These are phyloP conservation scores for Cystobasidiaceae sp. DNA, from an alignment of 1,284 basidiomycete species.

Conservation along the genomic window DNA sequence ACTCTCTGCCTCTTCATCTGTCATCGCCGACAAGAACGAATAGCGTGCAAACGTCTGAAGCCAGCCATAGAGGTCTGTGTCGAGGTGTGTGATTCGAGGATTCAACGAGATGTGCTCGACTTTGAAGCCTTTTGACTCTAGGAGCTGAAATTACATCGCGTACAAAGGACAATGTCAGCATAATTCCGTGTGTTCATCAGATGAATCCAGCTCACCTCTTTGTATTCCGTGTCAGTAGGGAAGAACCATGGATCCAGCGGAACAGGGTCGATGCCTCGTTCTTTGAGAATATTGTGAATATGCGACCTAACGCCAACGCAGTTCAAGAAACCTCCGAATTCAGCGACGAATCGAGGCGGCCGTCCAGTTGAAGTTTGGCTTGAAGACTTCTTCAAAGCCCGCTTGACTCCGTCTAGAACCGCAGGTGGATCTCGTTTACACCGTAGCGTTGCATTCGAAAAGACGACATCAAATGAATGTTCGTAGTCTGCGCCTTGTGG, in stretches of 20 bases:
- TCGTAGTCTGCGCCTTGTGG: slow-evolving; percentile 37
- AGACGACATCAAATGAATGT: slow-evolving; percentile 58
- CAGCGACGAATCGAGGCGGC: slow-evolving; percentile 16
- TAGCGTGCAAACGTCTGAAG: slow-evolving; percentile 60
- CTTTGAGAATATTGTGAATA: slow-evolving; percentile 56
- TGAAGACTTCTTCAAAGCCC: slow-evolving; percentile 62
- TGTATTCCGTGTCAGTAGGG: slow-evolving; percentile 64
- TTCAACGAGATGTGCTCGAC: slow-evolving; percentile 56
- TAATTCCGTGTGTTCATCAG: neutral
- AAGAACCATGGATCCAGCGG: slow-evolving; percentile 75
- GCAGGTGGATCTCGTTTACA: slow-evolving; percentile 65
- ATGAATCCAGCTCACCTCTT: slow-evolving; percentile 49
- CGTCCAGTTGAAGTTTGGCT: slow-evolving; percentile 52
- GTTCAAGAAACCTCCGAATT: slow-evolving; percentile 69
- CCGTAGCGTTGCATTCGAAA: slow-evolving; percentile 74
- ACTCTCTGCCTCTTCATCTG: slow-evolving; percentile 55
- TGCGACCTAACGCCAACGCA: slow-evolving; percentile 60
- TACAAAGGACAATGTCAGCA: neutral
- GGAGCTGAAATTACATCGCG: slow-evolving; percentile 51
- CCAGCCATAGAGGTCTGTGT: slow-evolving; percentile 62
- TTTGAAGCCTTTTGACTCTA: slow-evolving; percentile 56
- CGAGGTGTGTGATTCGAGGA: slow-evolving; percentile 64
- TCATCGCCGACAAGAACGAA: slow-evolving; percentile 56
- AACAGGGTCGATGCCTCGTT: slow-evolving; percentile 58
- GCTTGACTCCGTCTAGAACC: slow-evolving; percentile 57